A percentile compares a stretch with the other conserved stretches of the same genome.
phyloP scores from a whole-genome alignment of 495 filamentous ascomycete species.

The Trichoderma reesei region DNA sequence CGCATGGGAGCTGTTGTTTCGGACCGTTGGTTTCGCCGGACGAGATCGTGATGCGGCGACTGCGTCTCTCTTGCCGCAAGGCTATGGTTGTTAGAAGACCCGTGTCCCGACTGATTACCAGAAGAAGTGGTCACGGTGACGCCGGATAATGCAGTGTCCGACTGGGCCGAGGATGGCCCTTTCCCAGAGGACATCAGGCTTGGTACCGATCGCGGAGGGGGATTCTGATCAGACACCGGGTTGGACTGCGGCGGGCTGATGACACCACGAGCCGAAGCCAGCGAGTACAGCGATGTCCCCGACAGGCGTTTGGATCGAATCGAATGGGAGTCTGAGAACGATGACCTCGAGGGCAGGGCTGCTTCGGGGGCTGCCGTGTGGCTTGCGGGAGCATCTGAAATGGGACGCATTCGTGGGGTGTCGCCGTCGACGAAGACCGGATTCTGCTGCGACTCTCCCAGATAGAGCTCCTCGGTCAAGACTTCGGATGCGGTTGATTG shows the following conservation, averaged over 20 bases:
- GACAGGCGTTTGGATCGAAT: constrained; percentile 53
- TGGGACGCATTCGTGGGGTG: constrained; percentile 29
- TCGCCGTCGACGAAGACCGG: constrained; percentile 22
- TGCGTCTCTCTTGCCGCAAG: constrained; percentile 33
- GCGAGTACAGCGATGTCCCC: constrained; percentile 54
- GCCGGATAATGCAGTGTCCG: constrained; percentile 43
- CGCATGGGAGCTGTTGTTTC: background rate
- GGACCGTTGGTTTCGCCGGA: constrained; percentile 19
- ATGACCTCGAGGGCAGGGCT: constrained; percentile 31
- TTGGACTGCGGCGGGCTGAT: constrained; percentile 27
- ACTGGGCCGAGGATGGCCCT: constrained; percentile 24
- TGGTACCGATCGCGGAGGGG: constrained; percentile 22
- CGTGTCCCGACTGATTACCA: constrained; percentile 24
- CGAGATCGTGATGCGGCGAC: constrained; percentile 25
- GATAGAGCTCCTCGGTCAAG: constrained; percentile 22
- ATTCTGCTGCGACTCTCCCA: background rate
- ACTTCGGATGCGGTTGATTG: constrained; percentile 25
- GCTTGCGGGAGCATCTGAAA: background rate
- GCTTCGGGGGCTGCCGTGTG: constrained; percentile 34
- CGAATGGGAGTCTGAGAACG: constrained; percentile 29
- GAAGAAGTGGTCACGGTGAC: constrained; percentile 47
- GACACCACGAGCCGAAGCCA: constrained; percentile 45
- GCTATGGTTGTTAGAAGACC: constrained; percentile 24
- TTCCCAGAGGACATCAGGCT: constrained; percentile 31
- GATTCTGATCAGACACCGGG: constrained; percentile 33